These are phyloP conservation scores for Sideroxylon spinosum DNA, from an alignment of 179 eudicot genomes.

Conservation along the genomic window DNA sequence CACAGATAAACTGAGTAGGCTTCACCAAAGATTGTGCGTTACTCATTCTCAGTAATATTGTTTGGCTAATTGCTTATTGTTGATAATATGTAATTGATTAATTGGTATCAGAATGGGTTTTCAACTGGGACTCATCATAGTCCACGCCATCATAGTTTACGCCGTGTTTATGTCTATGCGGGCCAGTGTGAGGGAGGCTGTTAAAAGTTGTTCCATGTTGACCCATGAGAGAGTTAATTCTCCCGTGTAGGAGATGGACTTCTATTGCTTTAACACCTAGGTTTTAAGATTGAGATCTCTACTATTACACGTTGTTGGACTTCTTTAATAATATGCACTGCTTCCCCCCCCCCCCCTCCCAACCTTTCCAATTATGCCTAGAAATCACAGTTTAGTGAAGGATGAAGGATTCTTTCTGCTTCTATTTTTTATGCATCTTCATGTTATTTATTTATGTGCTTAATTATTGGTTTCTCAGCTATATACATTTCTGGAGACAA, in stretches of 20 bases:
- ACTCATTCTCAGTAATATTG: neutral
- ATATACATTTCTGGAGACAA: constrained; percentile 73
- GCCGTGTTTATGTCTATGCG: too few relatives aligned
- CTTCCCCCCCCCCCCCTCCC: neutral
- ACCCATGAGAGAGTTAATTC: too few relatives aligned
- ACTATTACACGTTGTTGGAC: too few relatives aligned
- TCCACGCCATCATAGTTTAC: too few relatives aligned
- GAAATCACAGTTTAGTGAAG: neutral
- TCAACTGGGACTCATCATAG: too few relatives aligned
- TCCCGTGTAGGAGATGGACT: too few relatives aligned
- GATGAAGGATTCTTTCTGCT: neutral
- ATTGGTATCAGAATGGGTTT: too few relatives aligned
- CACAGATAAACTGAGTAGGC: neutral
- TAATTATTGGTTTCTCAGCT: constrained; percentile 42
- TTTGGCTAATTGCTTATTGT: neutral
- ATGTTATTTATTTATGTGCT: neutral
- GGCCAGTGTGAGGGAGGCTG: too few relatives aligned
- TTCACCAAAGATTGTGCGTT: neutral
- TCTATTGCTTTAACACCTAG: too few relatives aligned
- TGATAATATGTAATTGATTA: neutral
- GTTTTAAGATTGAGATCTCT: too few relatives aligned
- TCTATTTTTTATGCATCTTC: neutral
- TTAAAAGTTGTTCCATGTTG: too few relatives aligned
- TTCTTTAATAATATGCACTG: neutral
- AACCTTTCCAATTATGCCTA: constrained; percentile 6